These are phyloP conservation scores for Trichoderma sp. DNA, from an alignment of 2,329 filamentous ascomycete species.

Conservation along the genomic window DNA sequence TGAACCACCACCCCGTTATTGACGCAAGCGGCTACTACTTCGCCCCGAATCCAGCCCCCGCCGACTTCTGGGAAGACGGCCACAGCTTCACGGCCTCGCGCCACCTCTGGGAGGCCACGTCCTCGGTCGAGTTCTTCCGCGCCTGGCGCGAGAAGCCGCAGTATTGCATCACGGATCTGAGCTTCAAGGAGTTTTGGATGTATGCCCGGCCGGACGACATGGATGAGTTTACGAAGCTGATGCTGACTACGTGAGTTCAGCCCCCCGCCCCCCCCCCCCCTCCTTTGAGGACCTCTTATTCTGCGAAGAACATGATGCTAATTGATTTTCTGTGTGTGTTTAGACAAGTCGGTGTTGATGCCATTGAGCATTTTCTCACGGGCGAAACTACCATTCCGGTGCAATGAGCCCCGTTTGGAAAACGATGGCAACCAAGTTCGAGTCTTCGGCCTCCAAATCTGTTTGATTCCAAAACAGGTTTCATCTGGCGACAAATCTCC, in stretches of 20 bases:
- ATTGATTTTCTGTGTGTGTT: not conserved
- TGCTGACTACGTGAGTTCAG: conserved; percentile 44
- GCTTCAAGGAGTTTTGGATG: conserved; percentile 44
- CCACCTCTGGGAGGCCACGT: conserved; percentile 48
- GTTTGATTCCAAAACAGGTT: too few relatives aligned
- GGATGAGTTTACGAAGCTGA: conserved; percentile 45
- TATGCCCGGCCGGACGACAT: conserved; percentile 43
- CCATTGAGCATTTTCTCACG: conserved; percentile 43
- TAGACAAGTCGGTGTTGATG: conserved; percentile 43
- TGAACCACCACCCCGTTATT: not conserved
- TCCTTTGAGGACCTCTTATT: not conserved
- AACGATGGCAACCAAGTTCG: too few relatives aligned
- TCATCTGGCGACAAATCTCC: too few relatives aligned
- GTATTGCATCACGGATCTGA: conserved; percentile 41
- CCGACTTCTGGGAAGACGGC: conserved; percentile 28
- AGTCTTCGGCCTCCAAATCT: too few relatives aligned
- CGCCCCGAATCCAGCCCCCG: conserved; percentile 37
- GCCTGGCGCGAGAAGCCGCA: conserved; percentile 50
- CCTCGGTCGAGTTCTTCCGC: conserved; percentile 47
- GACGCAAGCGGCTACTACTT: conserved; percentile 36
- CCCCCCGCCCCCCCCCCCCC: not conserved
- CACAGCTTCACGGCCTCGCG: conserved; percentile 44
- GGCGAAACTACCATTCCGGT: conserved; percentile 35
- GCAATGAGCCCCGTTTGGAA: not conserved
- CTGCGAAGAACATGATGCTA: not conserved